Base-by-base conservation (phyloP, 345 rosid species). In the Eucalyptus erythrocorys region DNA sequence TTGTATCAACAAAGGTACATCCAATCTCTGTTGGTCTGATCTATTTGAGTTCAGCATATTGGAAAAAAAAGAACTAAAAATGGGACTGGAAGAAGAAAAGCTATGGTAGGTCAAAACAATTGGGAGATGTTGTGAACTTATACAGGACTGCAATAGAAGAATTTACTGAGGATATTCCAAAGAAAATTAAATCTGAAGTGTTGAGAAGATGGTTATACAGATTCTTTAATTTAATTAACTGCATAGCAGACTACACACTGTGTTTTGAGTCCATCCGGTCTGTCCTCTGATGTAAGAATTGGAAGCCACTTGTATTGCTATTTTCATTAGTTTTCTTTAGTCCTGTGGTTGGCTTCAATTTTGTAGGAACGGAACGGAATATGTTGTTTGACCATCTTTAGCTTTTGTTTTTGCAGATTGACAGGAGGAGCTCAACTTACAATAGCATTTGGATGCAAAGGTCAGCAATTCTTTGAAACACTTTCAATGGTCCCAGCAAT, bases 401-500 rank as follows among this genome's bases (percentile, higher is more conserved):
- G 15, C 85, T 85, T 91, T 89, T 93, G 81, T 59, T 90, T 90
- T 48, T 92, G 90, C 96, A 98, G 99, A 97, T 93, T 93, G 97
- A 95, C 90, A 98, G 99, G 85, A 85, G 86, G 80, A 96, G 98
- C 95, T 92, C 91, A 86, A 97, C 94, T 87, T 94, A 97, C 91
- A 91, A 90, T 90, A 94, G 91, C 93, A 95, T 92, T 93, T 93
- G 90, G 98, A 97, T 15, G 98, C 98, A 48, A 96, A 97, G 97
- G 99, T 96, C 6, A 71, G 92, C 80, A 85, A 68, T 55, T 55
- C 61, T 55, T 55, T 1, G 3, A 26, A 55, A 24, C 61, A 55
- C 61, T 55, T 55, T 24, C 61, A 55, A 55, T 55, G 61, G 61
- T 55, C 61, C 61, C 61, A 9, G 61, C 61, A 55, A 55, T 55